Conservation (phyloP, 768 basidiomycete genomes). For the Hericium alpestre region DNA sequence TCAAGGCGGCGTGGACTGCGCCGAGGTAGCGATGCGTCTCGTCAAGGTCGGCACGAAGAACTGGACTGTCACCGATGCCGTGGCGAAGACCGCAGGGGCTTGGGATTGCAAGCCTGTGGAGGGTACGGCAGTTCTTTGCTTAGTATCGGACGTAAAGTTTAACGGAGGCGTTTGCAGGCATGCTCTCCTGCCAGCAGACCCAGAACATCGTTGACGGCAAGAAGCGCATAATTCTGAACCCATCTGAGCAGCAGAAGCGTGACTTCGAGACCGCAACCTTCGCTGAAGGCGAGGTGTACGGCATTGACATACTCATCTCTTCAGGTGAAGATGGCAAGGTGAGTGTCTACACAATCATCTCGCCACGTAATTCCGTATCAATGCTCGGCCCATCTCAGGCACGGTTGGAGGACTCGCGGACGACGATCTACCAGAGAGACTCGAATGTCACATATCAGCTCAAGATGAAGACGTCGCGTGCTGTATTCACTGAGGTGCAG, state of each 20-base stretch:
- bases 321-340: slow-evolving; percentile 90
- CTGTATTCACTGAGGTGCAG: slow-evolving; percentile 95
- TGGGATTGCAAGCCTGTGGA: slow-evolving; percentile 92
- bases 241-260: slow-evolving; percentile 70
- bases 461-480: slow-evolving; percentile 95
- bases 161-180: slow-evolving; percentile 38
- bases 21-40: slow-evolving; percentile 84
- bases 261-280: slow-evolving; percentile 82
- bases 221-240: slow-evolving; percentile 90
- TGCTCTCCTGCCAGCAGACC: slow-evolving; percentile 92
- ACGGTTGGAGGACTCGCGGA: slow-evolving; percentile 78
- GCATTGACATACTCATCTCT: slow-evolving; percentile 84
- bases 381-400: slow-evolving; percentile 39
- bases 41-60: slow-evolving; percentile 92
- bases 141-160: not conserved
- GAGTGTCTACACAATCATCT: slow-evolving; percentile 9
- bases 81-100: slow-evolving; percentile 56
- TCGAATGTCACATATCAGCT: slow-evolving; percentile 82
- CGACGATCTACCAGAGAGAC: slow-evolving; percentile 88
- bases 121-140: slow-evolving; percentile 35
- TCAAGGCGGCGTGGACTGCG: slow-evolving; percentile 89
- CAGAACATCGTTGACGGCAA: slow-evolving; percentile 93
- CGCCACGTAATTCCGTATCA: not conserved
- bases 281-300: slow-evolving; percentile 90
- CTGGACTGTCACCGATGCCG: slow-evolving; percentile 86